Evolutionary conservation across 257 asterid genomes (phyloP).

Genomic region (Schizonepeta tenuifolia): DNA sequence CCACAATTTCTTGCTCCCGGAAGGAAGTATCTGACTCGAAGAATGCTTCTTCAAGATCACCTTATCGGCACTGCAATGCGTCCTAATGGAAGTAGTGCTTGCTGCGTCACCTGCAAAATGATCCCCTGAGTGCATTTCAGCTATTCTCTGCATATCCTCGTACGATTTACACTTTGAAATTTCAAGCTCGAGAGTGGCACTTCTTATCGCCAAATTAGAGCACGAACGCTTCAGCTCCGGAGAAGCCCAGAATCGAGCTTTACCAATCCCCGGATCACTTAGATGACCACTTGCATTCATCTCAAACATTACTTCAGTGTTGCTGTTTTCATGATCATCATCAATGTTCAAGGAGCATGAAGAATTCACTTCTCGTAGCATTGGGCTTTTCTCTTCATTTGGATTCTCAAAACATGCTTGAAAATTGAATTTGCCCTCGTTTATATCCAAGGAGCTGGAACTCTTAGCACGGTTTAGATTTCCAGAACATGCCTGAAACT

Average conservation of each 20-base stretch:
- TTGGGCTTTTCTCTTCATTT: slow-evolving; percentile 38
- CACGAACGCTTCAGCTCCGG: slow-evolving; percentile 67
- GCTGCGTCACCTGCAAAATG: slow-evolving; percentile 26
- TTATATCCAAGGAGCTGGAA: slow-evolving; percentile 26
- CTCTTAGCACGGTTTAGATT: slow-evolving; percentile 26
- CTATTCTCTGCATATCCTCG: slow-evolving; percentile 55
- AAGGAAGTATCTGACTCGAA: slow-evolving; percentile 78
- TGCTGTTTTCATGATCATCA: slow-evolving; percentile 26
- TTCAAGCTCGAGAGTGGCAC: slow-evolving; percentile 36
- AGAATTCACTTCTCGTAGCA: slow-evolving; percentile 23
- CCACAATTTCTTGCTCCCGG: slow-evolving; percentile 73
- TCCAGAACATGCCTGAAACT: slow-evolving; percentile 40
- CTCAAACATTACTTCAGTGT: slow-evolving; percentile 37
- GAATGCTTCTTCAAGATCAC: slow-evolving; percentile 81
- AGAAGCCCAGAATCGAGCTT: slow-evolving; percentile 47
- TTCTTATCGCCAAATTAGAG: slow-evolving; percentile 56
- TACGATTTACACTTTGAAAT: slow-evolving; percentile 49
- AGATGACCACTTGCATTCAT: slow-evolving; percentile 50
- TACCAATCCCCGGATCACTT: slow-evolving; percentile 69
- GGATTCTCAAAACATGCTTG: slow-evolving; percentile 34
- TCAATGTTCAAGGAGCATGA: slow-evolving; percentile 28
- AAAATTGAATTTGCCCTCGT: slow-evolving; percentile 45
- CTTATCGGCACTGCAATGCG: slow-evolving; percentile 65
- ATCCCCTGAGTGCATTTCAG: slow-evolving; percentile 38
- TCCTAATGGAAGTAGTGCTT: slow-evolving; percentile 57